Percentiles rank a stretch among this genome's conserved stretches.
Evolutionary conservation across 345 rosid genomes (phyloP).

Genomic region (Sapria himalayana): DNA sequence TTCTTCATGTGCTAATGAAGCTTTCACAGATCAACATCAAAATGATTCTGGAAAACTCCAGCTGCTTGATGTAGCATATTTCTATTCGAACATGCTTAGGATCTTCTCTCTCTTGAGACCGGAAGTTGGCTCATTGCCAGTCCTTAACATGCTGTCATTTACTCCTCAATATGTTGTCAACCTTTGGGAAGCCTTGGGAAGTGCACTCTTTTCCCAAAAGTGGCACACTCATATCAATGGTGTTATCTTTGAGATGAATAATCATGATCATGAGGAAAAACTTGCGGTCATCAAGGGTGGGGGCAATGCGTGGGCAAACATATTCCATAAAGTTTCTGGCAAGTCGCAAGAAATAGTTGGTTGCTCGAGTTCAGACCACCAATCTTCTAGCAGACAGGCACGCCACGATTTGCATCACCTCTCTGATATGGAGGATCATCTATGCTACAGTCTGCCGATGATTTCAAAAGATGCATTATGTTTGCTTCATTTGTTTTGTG

Average conservation of each 20-base stretch:
- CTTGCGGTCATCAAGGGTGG: slow-evolving; percentile 35
- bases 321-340: slow-evolving; percentile 52
- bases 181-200: slow-evolving; percentile 51
- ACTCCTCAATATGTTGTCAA: slow-evolving; percentile 54
- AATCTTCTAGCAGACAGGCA: slow-evolving; percentile 17
- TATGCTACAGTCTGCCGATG: slow-evolving; percentile 61
- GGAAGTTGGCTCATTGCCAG: slow-evolving; percentile 42
- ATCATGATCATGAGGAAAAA: no score
- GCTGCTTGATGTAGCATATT: slow-evolving; percentile 46
- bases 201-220: slow-evolving; percentile 22
- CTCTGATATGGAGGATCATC: no score
- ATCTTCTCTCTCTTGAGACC: slow-evolving; percentile 48
- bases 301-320: slow-evolving; percentile 45
- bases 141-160: slow-evolving; percentile 82
- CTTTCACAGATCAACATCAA: slow-evolving; percentile 9
- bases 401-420: slow-evolving; percentile 25
- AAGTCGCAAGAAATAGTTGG: slow-evolving; percentile 34
- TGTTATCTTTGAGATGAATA: slow-evolving; percentile 19
- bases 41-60: slow-evolving; percentile 23
- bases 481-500: slow-evolving; percentile 77
- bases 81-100: slow-evolving; percentile 69
- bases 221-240: slow-evolving; percentile 13
- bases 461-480: slow-evolving; percentile 50
- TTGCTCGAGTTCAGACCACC: slow-evolving; percentile 10
- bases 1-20: slow-evolving; percentile 14